Evolutionary conservation across 371 early-diverging fungal species (phyloP).

Genomic region (Umbelopsis sp.): DNA sequence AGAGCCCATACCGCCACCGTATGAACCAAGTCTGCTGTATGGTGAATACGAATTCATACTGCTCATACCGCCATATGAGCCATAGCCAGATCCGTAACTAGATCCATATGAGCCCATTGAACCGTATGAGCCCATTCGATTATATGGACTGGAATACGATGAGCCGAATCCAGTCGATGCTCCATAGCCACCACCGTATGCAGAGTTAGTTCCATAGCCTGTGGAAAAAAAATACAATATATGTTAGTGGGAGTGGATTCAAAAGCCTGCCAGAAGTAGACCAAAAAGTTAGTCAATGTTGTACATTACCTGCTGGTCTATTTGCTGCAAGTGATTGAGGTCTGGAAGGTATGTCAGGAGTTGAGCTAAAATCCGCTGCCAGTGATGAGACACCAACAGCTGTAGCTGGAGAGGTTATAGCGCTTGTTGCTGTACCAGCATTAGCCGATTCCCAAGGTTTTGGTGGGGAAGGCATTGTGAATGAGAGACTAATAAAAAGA

Average conservation of each 20-base stretch:
- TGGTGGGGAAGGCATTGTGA: conserved; percentile 77
- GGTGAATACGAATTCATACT: conserved; percentile 36
- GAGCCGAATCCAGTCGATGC: conserved; percentile 31
- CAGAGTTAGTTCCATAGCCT: background rate
- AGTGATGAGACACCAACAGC: conserved; percentile 31
- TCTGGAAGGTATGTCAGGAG: conserved; percentile 22
- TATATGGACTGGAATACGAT: conserved; percentile 31
- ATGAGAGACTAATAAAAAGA: background rate
- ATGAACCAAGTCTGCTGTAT: conserved; percentile 45
- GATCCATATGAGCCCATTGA: conserved; percentile 32
- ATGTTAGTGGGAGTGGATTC: too few species aligned
- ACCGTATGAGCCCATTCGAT: conserved; percentile 39
- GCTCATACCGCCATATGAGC: conserved; percentile 34
- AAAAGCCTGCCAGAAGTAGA: too few species aligned
- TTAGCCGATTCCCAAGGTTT: conserved; percentile 87
- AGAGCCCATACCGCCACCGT: conserved; percentile 25
- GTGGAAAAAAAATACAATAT: too few species aligned
- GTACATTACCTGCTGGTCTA: conserved; percentile 30
- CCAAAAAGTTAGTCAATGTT: too few species aligned
- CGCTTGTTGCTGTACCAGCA: conserved; percentile 11
- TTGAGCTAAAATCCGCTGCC: conserved; percentile 24
- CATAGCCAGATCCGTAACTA: conserved; percentile 41
- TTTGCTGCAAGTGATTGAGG: conserved; percentile 22
- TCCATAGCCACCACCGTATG: conserved; percentile 28
- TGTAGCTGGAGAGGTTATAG: conserved; percentile 25